phyloP scores from a whole-genome alignment of 345 rosid species.

The Bretschneidera sinensis region DNA sequence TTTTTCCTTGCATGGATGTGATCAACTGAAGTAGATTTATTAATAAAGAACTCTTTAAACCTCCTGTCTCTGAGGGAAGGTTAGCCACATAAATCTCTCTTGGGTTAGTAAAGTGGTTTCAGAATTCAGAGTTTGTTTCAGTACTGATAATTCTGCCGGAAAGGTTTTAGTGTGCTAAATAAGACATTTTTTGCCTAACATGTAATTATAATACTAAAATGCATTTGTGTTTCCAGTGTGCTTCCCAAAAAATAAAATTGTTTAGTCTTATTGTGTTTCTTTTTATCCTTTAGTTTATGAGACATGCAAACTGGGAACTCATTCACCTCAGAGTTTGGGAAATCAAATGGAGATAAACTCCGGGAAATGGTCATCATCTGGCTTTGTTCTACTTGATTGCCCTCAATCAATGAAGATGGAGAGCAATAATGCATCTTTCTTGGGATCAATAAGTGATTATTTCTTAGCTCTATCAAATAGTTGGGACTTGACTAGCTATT shows the following conservation, averaged over 20 bases:
- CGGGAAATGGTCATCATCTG: constrained; percentile 63
- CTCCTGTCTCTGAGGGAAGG: no score
- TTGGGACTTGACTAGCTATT: constrained; percentile 94
- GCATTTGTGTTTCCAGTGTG: no score
- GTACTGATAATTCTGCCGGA: no score
- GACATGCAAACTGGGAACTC: constrained; percentile 90
- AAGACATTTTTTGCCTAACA: no score
- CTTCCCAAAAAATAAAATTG: neutral
- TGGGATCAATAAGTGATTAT: constrained; percentile 97
- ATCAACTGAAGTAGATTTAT: no score
- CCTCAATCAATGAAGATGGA: constrained; percentile 99
- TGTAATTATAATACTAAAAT: no score
- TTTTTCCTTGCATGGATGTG: no score
- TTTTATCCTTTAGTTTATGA: constrained; percentile 60
- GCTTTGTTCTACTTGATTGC: constrained; percentile 89
- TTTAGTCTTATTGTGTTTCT: constrained; percentile 8
- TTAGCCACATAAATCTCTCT: no score
- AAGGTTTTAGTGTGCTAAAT: no score
- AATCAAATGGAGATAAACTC: constrained; percentile 78
- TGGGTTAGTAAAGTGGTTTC: no score
- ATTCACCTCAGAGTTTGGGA: constrained; percentile 75
- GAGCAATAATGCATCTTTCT: constrained; percentile 82
- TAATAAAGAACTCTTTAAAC: no score
- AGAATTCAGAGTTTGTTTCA: no score
- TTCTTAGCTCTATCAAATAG: constrained; percentile 97